Evolutionary conservation across 768 basidiomycete genomes (phyloP), one percentile per base, ranked within the genome.

Genomic region (Stropharia rugosoannulata): DNA sequence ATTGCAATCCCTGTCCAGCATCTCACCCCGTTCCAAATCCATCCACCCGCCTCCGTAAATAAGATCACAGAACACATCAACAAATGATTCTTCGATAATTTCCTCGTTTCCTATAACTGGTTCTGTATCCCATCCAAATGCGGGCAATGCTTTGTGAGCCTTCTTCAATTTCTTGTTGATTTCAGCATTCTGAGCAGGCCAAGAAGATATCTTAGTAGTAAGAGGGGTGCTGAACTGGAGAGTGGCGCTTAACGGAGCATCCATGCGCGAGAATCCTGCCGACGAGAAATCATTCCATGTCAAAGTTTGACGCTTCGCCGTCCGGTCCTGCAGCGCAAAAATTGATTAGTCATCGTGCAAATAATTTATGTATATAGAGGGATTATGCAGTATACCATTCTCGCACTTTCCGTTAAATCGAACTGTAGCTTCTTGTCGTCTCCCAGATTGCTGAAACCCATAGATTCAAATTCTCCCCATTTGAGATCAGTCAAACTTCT

Each of bases 91-190:
- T 66, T 99, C 96, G 40, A 98, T 78, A 52, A 93, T 80, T 64
- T 90, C 90, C 62, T 93, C 89, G 9, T 73, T 71, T 5, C 89
- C 92, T 56, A 86, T 73, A 16, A 91, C 84, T 0, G 94, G 90
- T 40, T 87, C 87, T 0, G 92, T 96, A 65, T 97, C 93, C 90
- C 94, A 96, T 0, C 92, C 88, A 66, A 99, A 99, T 1, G 87
- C 74, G 1, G 93, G 93, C 19, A 96, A 76, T 1, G 81, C 73
- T 66, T 89, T 90, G 64, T 93, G 89, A 3, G 85, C 79, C 72
- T 95, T 96, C 70, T 90, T 90, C 38, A 98, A 71, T 68, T 93
- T 91, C 63, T 82, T 85, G 18, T 78, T 80, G 6, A 95, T 75
- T 61, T 86, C 93, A 0, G 83, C 86, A 27, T 80, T 85, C 39